These are phyloP conservation scores for Fraxinus floribunda DNA, from an alignment of 305 asterid species.

Conservation along the genomic window DNA sequence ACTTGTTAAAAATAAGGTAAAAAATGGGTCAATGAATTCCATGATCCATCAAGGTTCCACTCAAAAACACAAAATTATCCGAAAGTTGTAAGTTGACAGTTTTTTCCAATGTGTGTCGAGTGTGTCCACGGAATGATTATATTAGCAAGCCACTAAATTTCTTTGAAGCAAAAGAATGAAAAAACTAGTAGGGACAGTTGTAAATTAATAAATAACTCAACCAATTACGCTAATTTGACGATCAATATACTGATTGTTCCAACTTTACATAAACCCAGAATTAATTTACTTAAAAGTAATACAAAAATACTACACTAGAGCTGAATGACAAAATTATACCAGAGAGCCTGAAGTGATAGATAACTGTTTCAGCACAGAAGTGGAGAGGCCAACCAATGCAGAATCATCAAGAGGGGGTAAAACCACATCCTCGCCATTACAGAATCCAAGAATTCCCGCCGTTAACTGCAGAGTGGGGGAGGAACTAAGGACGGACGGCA, in stretches of 20 bases:
- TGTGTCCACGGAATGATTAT: neutral
- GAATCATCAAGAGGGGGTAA: conserved; percentile 48
- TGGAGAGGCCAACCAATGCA: conserved; percentile 71
- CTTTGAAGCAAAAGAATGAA: neutral
- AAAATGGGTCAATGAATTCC: neutral
- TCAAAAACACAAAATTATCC: neutral
- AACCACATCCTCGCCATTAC: conserved; percentile 26
- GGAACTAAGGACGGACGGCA: conserved; percentile 1
- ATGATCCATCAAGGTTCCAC: conserved; percentile 6
- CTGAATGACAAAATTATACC: conserved; percentile 34
- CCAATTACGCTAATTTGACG: neutral
- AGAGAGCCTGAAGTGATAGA: conserved; percentile 83
- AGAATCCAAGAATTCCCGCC: conserved; percentile 62
- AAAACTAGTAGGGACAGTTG: neutral
- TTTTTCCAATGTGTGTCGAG: neutral
- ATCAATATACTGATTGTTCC: neutral
- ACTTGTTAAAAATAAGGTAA: conserved; percentile 3
- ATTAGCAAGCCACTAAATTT: neutral
- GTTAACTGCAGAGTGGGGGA: conserved; percentile 37
- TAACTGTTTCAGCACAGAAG: conserved; percentile 57
- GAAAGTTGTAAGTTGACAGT: neutral
- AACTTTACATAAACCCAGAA: neutral
- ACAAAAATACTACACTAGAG: neutral
- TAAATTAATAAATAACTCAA: neutral
- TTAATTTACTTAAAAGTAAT: neutral